Evolutionary conservation across 108 stramenopile genomes (phyloP), one percentile per base, ranked within the genome.

Genomic region (Pseudonitzschia multiseries): DNA sequence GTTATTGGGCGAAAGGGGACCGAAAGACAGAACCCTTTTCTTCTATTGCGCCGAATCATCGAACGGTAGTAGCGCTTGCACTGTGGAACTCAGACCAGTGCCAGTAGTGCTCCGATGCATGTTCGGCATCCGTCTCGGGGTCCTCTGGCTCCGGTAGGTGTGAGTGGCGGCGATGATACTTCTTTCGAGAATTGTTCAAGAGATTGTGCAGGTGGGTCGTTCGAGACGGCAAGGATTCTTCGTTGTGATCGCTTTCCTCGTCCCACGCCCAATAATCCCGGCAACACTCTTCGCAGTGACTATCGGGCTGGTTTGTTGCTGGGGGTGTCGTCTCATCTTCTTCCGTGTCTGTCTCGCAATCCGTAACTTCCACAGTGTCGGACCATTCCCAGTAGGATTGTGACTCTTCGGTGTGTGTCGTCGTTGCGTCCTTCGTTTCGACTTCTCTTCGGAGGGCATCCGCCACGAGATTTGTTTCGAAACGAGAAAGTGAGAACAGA

Each of bases 401-500:
- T 51, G 17, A n/a, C 9, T 51, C 50, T 51, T 51, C 50, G 20
- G 50, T 51, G 17, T 51, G 50, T 10, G 17, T n/a, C n/a, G 17
- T n/a, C 17, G 20, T 51, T 17, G 3, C 50, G 20, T 51, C n/a
- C 20, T n/a, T 51, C 50, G 17, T 51, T 9, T 4, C 50, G 17
- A 10, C 10, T 10, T 51, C 50, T 51, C 50, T 4, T 51, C 50
- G 50, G 50, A 51, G 3, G 50, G 50, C 3, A 51, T 51, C 50
- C 3, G 50, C 3, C 17, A 51, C n/a, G 22, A 60, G 24, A 60
- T 60, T 60, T 4, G 59, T 4, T 60, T 60, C 59, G 59, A 60
- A 8, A 60, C 59, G 31, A 60, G 59, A 60, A 60, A 60, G 59
- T 60, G 31, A 28, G 59, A 60, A 60, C 1, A 51, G 50, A 51